Evolutionary conservation across 1,284 basidiomycete species (phyloP), one percentile per base, ranked within the genome.

Genomic region (Boletellus sp.): DNA sequence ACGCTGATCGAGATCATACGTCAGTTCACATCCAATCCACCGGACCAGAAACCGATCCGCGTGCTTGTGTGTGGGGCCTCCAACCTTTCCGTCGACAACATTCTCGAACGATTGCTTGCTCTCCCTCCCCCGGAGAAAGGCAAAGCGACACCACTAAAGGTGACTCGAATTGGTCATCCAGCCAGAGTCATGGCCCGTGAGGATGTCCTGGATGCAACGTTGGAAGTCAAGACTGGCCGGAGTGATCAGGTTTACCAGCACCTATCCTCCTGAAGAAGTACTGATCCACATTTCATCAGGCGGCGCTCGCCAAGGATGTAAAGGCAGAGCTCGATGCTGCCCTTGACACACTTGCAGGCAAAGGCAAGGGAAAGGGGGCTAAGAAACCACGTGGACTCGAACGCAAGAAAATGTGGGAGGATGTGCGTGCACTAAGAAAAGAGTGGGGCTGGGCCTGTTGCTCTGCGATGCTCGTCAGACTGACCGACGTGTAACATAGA

Each of bases 71-170:
- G 93, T 57, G 93, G 93, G 19, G 93, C 93, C 5, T 93, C 90
- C 5, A 97, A 97, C 60, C 75, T 97, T 48, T 89, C 93, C 1
- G 91, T 96, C 2, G 93, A 96, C 67, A 95, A 96, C 66, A 86
- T 96, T 35, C 76, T 95, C 5, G 86, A 94, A 60, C 78, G 93
- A n/a, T 74, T 95, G 4, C 75, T 91, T 13, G 76, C 77, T 16
- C 71, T 89, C 7, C 83, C 84, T 15, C 55, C 67, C 1, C 59
- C 67, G 2, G 75, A 75, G 21, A 69, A 62, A 32, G 62, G 58
- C 11, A 70, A 57, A 22, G 60, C 60, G 7, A 57, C 67, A n/a
- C 73, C 68, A 53, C 60, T 89, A 10, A 83, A 77, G 61, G 74
- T 93, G 8, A 91, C 93, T 1, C 81, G 94, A 13, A 78, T 97